phyloP scores from a whole-genome alignment of 208 protist species.

The Vickermania spadyakhi region DNA sequence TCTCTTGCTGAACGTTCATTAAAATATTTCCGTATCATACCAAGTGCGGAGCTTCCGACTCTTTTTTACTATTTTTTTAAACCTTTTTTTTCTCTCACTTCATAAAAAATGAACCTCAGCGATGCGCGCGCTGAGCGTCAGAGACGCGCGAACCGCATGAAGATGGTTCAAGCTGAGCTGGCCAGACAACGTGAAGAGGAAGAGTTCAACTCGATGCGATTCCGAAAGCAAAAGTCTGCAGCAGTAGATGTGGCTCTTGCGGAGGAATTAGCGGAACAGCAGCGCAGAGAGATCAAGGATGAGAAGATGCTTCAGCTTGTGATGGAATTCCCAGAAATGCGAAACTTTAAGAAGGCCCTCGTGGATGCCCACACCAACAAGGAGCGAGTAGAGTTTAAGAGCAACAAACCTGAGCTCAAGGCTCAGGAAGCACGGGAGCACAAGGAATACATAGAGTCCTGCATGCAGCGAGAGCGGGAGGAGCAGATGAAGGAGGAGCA shows the following conservation, averaged over 20 bases:
- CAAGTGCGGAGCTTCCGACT: too few relatives aligned
- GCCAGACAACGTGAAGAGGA: slow-evolving; percentile 67
- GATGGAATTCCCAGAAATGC: slow-evolving; percentile 65
- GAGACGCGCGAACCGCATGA: slow-evolving; percentile 77
- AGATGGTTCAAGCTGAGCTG: slow-evolving; percentile 79
- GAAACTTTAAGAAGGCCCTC: slow-evolving; percentile 59
- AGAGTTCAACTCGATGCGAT: slow-evolving; percentile 35
- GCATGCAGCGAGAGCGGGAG: slow-evolving; percentile 35
- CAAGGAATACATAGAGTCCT: slow-evolving; percentile 39
- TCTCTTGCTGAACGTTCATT: too few relatives aligned
- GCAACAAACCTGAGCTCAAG: slow-evolving; percentile 27
- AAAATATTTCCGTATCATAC: too few relatives aligned
- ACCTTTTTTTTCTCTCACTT: too few relatives aligned
- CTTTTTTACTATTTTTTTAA: too few relatives aligned
- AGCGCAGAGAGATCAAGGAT: slow-evolving; percentile 58
- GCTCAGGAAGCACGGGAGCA: slow-evolving; percentile 38
- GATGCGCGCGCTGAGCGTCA: slow-evolving; percentile 71
- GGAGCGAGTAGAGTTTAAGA: slow-evolving; percentile 64
- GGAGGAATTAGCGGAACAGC: slow-evolving; percentile 64
- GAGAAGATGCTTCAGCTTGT: slow-evolving; percentile 87
- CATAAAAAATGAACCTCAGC: slow-evolving; percentile 27
- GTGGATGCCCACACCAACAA: slow-evolving; percentile 72
- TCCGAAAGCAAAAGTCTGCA: slow-evolving; percentile 31
- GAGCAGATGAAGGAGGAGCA: slow-evolving; percentile 50
- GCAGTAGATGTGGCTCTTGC: slow-evolving; percentile 66